Evolutionary conservation across 2,329 filamentous ascomycete genomes (phyloP).

Genomic region (Talaromyces funiculosus): DNA sequence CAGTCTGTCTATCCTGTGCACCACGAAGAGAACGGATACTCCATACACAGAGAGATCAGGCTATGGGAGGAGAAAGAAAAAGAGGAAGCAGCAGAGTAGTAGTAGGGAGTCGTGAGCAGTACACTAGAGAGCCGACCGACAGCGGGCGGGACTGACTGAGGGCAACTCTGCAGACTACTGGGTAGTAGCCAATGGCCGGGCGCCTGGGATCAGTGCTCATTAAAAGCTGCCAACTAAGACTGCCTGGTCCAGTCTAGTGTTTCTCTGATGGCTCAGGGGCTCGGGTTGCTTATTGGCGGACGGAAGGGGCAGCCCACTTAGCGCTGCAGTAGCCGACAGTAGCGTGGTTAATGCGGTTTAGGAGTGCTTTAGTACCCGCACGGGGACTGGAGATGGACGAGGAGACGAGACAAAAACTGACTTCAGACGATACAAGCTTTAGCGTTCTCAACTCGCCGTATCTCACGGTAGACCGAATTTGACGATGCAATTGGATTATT

Average conservation of each 20-base stretch:
- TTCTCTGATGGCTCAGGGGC: background rate
- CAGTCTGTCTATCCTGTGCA: conserved; percentile 27
- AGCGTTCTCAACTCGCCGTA: too few relatives aligned
- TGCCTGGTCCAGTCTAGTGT: background rate
- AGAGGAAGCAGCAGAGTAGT: conserved; percentile 15
- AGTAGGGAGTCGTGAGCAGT: background rate
- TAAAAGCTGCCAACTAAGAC: conserved; percentile 3
- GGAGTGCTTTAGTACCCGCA: background rate
- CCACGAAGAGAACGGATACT: background rate
- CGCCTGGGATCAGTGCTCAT: background rate
- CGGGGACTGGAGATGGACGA: background rate
- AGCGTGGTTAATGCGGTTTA: too few relatives aligned
- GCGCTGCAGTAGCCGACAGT: conserved; percentile 1
- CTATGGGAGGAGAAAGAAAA: conserved; percentile 16
- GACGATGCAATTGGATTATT: background rate
- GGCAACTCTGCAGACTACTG: conserved; percentile 2
- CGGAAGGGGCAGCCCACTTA: background rate
- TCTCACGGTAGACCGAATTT: too few relatives aligned
- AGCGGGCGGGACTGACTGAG: conserved; percentile 13
- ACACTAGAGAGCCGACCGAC: conserved; percentile 5
- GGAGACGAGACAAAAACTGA: background rate
- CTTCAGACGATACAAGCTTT: too few relatives aligned
- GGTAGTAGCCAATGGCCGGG: background rate
- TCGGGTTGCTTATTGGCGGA: background rate
- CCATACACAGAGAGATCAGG: conserved; percentile 6